Conservation (phyloP, 768 basidiomycete species). For the Trametes gibbosa region DNA sequence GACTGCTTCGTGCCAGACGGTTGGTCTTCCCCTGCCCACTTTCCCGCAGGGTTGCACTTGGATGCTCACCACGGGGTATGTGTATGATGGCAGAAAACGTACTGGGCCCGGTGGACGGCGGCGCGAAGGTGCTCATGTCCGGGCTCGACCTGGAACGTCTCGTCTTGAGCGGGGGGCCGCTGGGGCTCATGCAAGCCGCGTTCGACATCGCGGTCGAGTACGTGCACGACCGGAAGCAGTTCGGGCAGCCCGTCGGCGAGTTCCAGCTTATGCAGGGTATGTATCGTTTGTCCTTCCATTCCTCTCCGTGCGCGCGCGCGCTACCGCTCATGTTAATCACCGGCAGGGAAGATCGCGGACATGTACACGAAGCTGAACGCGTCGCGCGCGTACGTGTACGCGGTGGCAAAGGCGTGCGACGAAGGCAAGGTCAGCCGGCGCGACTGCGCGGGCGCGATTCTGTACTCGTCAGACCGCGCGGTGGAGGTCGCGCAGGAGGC, state of each 20-base stretch:
- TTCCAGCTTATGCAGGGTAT: slow-evolving; percentile 96
- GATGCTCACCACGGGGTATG: neutral
- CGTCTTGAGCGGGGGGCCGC: slow-evolving; percentile 87
- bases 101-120: slow-evolving; percentile 74
- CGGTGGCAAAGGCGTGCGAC: slow-evolving; percentile 89
- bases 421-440: slow-evolving; percentile 72
- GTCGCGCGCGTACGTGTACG: slow-evolving; percentile 88
- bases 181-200: slow-evolving; percentile 59
- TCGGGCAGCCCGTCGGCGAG: slow-evolving; percentile 80
- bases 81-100: slow-evolving; percentile 79
- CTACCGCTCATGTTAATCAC: neutral
- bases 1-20: slow-evolving; percentile 87
- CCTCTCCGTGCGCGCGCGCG: slow-evolving; percentile 5
- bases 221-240: slow-evolving; percentile 91
- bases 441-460: slow-evolving; percentile 94
- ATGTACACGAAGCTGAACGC: slow-evolving; percentile 95
- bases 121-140: slow-evolving; percentile 89
- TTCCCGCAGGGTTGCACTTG: neutral
- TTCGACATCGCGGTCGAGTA: slow-evolving; percentile 88
- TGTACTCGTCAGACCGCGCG: slow-evolving; percentile 90
- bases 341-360: slow-evolving; percentile 75
- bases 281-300: slow-evolving; percentile 3
- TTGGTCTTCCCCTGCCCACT: slow-evolving; percentile 29
- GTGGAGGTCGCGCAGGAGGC: slow-evolving; percentile 89
- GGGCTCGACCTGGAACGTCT: slow-evolving; percentile 90